phyloP scores from a whole-genome alignment of 768 basidiomycete genomes.

The Saitozyma sp. region DNA sequence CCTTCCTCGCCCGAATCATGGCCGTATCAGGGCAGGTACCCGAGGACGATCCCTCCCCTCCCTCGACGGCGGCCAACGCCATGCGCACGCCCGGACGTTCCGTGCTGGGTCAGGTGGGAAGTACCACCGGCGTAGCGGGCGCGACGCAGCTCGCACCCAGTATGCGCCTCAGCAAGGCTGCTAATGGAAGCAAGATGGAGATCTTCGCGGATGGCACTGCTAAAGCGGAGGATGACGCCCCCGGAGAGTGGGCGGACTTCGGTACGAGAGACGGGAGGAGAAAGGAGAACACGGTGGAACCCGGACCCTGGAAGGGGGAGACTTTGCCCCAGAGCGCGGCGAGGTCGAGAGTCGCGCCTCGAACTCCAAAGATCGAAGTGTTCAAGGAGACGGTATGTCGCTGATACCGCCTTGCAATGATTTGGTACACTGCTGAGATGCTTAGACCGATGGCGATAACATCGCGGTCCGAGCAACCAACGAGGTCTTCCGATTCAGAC shows the following conservation, averaged over 20 bases:
- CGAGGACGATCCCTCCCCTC: slow-evolving; percentile 33
- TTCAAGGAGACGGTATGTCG: slow-evolving; percentile 55
- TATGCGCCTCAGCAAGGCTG: slow-evolving; percentile 26
- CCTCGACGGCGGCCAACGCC: slow-evolving; percentile 3
- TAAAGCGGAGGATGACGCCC: slow-evolving; percentile 30
- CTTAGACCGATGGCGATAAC: slow-evolving; percentile 28
- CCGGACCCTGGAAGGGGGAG: slow-evolving; percentile 55
- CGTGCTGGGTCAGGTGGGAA: slow-evolving; percentile 28
- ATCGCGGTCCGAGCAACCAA: slow-evolving; percentile 40
- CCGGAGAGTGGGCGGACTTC: slow-evolving; percentile 55
- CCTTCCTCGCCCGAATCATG: slow-evolving; percentile 69
- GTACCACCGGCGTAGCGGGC: slow-evolving; percentile 53
- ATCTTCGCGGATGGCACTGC: slow-evolving; percentile 49
- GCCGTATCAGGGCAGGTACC: slow-evolving; percentile 43
- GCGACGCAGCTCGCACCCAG: slow-evolving; percentile 32
- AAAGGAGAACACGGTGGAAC: slow-evolving; percentile 56
- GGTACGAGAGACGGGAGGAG: slow-evolving; percentile 54
- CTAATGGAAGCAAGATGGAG: slow-evolving; percentile 48
- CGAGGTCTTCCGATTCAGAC: slow-evolving; percentile 42
- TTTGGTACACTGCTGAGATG: not conserved
- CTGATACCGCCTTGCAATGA: not conserved
- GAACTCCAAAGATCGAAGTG: slow-evolving; percentile 55
- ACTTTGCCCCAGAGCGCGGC: slow-evolving; percentile 51
- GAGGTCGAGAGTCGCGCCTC: slow-evolving; percentile 38
- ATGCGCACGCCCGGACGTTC: slow-evolving; percentile 32